Conservation (phyloP, 169 alveolate genomes). For the Eimeria praecox region DNA sequence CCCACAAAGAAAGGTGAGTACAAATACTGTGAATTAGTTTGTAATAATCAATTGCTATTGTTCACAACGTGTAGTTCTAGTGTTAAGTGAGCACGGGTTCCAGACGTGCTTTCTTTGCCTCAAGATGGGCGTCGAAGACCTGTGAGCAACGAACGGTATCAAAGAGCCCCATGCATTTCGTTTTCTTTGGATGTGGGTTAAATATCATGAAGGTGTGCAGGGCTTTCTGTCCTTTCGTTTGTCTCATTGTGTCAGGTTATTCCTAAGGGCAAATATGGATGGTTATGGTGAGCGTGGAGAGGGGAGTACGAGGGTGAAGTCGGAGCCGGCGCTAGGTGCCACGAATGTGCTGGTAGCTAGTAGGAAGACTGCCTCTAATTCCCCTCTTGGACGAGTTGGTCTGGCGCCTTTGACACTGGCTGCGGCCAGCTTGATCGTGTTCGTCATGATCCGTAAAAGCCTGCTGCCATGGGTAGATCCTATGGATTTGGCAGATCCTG, state of each 20-base stretch:
- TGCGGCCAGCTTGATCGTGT: background rate
- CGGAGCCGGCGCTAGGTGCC: background rate
- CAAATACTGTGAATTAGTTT: background rate
- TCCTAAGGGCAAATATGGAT: background rate
- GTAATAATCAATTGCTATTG: background rate
- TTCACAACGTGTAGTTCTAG: background rate
- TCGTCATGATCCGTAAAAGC: background rate
- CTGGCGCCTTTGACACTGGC: background rate
- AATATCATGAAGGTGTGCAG: background rate
- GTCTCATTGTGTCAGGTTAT: background rate
- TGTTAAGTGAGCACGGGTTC: background rate
- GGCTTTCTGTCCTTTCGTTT: background rate
- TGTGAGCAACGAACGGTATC: background rate
- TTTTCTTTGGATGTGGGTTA: background rate
- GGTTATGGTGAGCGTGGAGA: background rate
- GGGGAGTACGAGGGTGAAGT: background rate
- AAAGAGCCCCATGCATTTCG: background rate
- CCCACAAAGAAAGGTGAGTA: background rate
- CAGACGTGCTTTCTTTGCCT: background rate
- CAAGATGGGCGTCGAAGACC: too few species aligned
- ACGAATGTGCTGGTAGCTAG: background rate
- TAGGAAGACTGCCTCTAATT: background rate
- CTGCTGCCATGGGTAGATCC: background rate
- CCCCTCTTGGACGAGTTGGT: background rate
- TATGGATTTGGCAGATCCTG: background rate